These are phyloP conservation scores for Torulaspora maleeae DNA, from an alignment of 805 yeast species.

Conservation along the genomic window DNA sequence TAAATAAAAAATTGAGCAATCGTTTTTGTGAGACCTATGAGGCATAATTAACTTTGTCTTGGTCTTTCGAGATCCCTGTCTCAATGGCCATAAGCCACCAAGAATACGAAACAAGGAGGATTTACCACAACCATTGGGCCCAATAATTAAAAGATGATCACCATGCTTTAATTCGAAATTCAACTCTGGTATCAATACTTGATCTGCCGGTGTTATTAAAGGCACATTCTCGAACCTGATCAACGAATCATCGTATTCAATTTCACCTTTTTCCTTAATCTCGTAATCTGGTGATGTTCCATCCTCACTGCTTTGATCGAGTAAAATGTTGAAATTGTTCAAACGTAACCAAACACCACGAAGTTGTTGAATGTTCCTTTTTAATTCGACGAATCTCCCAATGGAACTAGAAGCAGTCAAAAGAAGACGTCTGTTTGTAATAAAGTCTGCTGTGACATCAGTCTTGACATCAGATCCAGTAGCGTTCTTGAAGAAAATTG, in stretches of 20 bases:
- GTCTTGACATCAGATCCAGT: slow-evolving; percentile 13
- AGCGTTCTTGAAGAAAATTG: slow-evolving; percentile 61
- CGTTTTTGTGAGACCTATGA: slow-evolving; percentile 27
- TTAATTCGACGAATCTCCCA: slow-evolving; percentile 79
- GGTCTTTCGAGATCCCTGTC: slow-evolving; percentile 50
- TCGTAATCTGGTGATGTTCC: slow-evolving; percentile 32
- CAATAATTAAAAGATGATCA: slow-evolving; percentile 81
- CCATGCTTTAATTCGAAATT: slow-evolving; percentile 74
- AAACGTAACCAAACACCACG: slow-evolving; percentile 78
- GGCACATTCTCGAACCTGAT: slow-evolving; percentile 72
- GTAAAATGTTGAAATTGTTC: slow-evolving; percentile 59
- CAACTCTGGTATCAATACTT: slow-evolving; percentile 59
- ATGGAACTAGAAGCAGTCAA: slow-evolving; percentile 82
- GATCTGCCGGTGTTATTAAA: slow-evolving; percentile 81
- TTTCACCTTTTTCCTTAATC: slow-evolving; percentile 21
- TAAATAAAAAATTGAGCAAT: slow-evolving; percentile 63
- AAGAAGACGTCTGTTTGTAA: slow-evolving; percentile 79
- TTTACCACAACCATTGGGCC: slow-evolving; percentile 96
- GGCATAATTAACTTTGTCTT: slow-evolving; percentile 41
- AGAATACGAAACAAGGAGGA: slow-evolving; percentile 85
- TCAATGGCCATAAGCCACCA: slow-evolving; percentile 91
- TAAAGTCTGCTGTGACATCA: slow-evolving; percentile 70
- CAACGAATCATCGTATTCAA: slow-evolving; percentile 50
- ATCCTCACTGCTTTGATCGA: slow-evolving; percentile 39
- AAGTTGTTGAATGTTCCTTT: slow-evolving; percentile 77